Conservation (phyloP, 345 rosid species). For the Mallotus nudiflorus region DNA sequence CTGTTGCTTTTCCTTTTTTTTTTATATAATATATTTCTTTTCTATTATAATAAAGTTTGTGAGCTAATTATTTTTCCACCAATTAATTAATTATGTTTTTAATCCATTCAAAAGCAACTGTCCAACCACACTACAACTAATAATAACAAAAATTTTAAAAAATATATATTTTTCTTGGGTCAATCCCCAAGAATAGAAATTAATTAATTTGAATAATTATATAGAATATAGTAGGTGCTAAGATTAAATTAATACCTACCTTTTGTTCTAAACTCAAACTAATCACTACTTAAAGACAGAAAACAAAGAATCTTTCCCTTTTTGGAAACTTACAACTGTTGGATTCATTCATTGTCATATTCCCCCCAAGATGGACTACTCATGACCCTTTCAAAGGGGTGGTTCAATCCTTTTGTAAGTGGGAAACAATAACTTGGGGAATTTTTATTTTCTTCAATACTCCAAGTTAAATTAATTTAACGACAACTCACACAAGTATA, state of each 20-base stretch:
- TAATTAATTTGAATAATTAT: neutral
- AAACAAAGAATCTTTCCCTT: slow-evolving; percentile 31
- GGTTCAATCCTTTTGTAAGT: slow-evolving; percentile 11
- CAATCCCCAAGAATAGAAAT: neutral
- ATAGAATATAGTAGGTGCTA: neutral
- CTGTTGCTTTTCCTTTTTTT: neutral
- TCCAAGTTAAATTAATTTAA: neutral
- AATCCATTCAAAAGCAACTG: neutral
- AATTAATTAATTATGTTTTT: neutral
- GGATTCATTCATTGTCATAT: slow-evolving; percentile 30
- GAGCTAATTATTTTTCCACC: no score
- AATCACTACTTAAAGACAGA: neutral
- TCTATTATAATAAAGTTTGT: neutral
- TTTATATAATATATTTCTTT: neutral
- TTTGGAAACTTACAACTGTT: slow-evolving; percentile 22
- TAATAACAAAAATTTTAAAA: neutral
- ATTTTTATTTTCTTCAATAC: neutral
- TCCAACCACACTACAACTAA: neutral
- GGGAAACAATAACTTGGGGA: slow-evolving; percentile 24
- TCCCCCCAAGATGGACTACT: slow-evolving; percentile 13
- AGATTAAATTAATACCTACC: neutral
- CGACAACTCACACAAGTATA: no score
- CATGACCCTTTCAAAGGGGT: slow-evolving; percentile 12
- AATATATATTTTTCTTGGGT: no score
- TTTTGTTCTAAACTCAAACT: neutral